Evolutionary conservation across 2,329 filamentous ascomycete genomes (phyloP).

Genomic region (Ascochyta pisi): DNA sequence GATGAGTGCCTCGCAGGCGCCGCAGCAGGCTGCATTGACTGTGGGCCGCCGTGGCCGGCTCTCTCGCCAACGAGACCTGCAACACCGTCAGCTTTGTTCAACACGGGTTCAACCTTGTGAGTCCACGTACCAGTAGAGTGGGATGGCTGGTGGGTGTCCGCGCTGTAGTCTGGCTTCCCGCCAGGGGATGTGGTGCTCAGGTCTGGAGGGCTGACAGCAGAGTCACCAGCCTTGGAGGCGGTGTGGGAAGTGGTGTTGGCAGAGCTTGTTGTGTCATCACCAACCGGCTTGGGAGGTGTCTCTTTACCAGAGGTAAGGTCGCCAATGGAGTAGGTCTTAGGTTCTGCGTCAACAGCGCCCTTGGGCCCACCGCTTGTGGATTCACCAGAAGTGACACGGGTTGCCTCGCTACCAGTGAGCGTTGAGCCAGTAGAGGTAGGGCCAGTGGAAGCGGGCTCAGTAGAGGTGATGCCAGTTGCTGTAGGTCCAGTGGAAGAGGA

Average conservation of each 20-base stretch:
- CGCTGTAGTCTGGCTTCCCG: constrained; percentile 14
- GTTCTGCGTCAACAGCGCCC: constrained; percentile 13
- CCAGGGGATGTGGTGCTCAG: constrained; percentile 16
- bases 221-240: constrained; percentile 22
- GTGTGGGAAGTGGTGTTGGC: constrained; percentile 16
- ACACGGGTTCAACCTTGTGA: constrained; percentile 18
- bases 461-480: no score
- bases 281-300: constrained; percentile 63
- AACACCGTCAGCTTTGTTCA: constrained; percentile 44
- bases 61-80: constrained; percentile 63
- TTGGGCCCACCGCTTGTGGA: constrained; percentile 8
- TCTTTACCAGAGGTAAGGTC: constrained; percentile 42
- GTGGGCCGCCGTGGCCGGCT: constrained; percentile 51
- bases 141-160: constrained; percentile 14
- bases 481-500: constrained; percentile 5
- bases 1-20: constrained; percentile 1
- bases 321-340: constrained; percentile 16
- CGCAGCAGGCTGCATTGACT: constrained; percentile 28
- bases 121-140: constrained; percentile 32
- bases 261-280: constrained; percentile 3
- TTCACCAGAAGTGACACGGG: constrained; percentile 1
- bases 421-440: constrained; percentile 3
- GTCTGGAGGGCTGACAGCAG: constrained; percentile 17
- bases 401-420: constrained; percentile 3
- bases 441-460: not conserved